A percentile compares a stretch with the other conserved stretches of the same genome.
Evolutionary conservation across 2,329 filamentous ascomycete species (phyloP).

Genomic region (Alternaria panax): DNA sequence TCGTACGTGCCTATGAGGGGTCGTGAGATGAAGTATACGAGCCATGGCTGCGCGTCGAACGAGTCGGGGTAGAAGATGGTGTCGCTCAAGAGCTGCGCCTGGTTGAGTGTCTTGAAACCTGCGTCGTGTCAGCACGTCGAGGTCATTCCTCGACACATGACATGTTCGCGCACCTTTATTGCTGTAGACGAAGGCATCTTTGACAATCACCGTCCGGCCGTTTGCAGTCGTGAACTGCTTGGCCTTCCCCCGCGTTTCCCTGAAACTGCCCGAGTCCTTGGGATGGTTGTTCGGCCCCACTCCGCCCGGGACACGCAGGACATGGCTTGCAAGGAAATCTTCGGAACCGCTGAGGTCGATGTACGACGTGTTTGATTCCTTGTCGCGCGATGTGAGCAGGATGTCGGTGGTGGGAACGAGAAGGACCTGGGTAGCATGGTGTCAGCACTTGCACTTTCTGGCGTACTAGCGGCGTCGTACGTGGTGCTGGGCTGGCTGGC

Average conservation of each 20-base stretch:
- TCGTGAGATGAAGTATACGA: conserved; percentile 93
- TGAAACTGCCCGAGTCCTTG: conserved; percentile 65
- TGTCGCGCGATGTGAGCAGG: conserved; percentile 85
- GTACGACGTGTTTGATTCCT: conserved; percentile 79
- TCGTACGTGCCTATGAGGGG: conserved; percentile 87
- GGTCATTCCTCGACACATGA: neutral
- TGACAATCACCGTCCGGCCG: conserved; percentile 90
- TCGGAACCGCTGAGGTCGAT: conserved; percentile 85
- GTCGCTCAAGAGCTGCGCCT: conserved; percentile 86
- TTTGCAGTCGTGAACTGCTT: conserved; percentile 94
- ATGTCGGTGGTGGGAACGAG: conserved; percentile 94
- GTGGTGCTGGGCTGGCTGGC: conserved; percentile 88
- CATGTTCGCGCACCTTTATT: conserved; percentile 76
- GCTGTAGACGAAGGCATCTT: conserved; percentile 90
- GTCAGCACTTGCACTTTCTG: conserved; percentile 8
- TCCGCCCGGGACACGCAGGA: conserved; percentile 77
- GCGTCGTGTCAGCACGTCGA: conserved; percentile 22
- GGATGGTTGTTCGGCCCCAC: conserved; percentile 55
- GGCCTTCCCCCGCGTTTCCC: conserved; percentile 89
- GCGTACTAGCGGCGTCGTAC: conserved; percentile 51
- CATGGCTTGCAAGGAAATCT: conserved; percentile 96
- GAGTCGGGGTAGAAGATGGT: conserved; percentile 86
- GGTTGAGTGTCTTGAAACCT: conserved; percentile 92
- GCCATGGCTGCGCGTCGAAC: conserved; percentile 91
- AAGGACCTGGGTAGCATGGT: conserved; percentile 64